Conservation (phyloP, 2,329 filamentous ascomycete genomes). For the Microcyclospora pomicola region DNA sequence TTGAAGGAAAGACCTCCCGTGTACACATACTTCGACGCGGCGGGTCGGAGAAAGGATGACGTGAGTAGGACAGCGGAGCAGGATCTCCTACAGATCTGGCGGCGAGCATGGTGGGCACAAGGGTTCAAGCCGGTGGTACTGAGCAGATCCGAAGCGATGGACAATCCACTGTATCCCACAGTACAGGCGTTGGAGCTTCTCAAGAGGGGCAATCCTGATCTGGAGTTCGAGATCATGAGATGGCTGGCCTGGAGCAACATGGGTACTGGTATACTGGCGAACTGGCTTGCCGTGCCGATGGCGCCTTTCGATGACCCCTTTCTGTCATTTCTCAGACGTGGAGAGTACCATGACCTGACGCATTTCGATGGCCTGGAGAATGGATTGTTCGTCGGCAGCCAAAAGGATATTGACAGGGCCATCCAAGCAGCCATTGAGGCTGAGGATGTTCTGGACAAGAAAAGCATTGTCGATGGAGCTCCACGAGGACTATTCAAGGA, state of each 20-base stretch:
- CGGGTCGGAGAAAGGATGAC: conserved; percentile 43
- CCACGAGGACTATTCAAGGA: conserved; percentile 47
- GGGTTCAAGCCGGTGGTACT: conserved; percentile 79
- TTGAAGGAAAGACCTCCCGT: conserved; percentile 56
- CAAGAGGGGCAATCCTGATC: conserved; percentile 20
- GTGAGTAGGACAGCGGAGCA: conserved; percentile 59
- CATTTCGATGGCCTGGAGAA: conserved; percentile 58
- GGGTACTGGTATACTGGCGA: conserved; percentile 67
- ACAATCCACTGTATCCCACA: conserved; percentile 63
- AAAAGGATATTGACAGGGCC: conserved; percentile 32
- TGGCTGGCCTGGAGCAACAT: conserved; percentile 92
- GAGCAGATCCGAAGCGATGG: conserved; percentile 64
- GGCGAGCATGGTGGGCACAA: conserved; percentile 87
- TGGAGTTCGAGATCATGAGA: conserved; percentile 60
- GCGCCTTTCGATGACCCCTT: conserved; percentile 57
- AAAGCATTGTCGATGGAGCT: conserved; percentile 50
- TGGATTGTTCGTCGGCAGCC: conserved; percentile 59
- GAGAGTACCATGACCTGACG: conserved; percentile 59
- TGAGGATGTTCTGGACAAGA: conserved; percentile 45
- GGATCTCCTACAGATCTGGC: conserved; percentile 70
- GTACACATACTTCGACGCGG: conserved; percentile 82
- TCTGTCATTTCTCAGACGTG: conserved; percentile 58
- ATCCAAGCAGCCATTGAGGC: conserved; percentile 28
- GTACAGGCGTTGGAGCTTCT: conserved; percentile 51
- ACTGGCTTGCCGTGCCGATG: conserved; percentile 78